These are phyloP conservation scores for Oenanthe javanica DNA, from an alignment of 140 eudicot species.

Conservation along the genomic window DNA sequence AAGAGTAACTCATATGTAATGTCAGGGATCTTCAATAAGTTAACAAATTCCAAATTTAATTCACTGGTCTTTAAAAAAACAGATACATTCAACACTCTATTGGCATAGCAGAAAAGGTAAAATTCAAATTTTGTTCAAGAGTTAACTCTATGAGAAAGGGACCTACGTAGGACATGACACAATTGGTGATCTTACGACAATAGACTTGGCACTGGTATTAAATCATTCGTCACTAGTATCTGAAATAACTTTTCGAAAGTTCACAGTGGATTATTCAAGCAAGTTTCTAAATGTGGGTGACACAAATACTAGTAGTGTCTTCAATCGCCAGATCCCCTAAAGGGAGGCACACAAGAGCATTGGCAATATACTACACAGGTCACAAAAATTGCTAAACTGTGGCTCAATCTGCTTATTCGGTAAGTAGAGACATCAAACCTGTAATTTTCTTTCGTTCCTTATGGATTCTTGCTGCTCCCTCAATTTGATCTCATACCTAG, in stretches of 20 bases:
- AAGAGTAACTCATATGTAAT: not conserved
- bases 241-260: not conserved
- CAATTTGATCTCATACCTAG: constrained; percentile 86
- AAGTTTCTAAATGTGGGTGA: not conserved
- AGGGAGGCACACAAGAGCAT: not conserved
- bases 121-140: not conserved
- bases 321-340: not conserved
- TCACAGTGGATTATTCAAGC: not conserved
- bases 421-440: constrained; percentile 40
- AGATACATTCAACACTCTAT: not conserved
- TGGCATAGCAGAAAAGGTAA: not conserved
- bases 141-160: not conserved
- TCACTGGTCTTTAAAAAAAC: not conserved
- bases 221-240: not conserved
- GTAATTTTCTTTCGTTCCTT: constrained; percentile 73
- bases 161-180: not conserved
- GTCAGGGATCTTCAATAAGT: not conserved
- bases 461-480: constrained; percentile 90
- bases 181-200: not conserved
- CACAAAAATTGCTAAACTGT: not conserved
- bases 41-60: too few species aligned
- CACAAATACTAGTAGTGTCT: not conserved
- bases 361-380: not conserved
- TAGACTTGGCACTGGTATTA: not conserved
- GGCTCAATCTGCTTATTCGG: not conserved